phyloP scores from a whole-genome alignment of 2,329 filamentous ascomycete species.

The Helotiales sp. region DNA sequence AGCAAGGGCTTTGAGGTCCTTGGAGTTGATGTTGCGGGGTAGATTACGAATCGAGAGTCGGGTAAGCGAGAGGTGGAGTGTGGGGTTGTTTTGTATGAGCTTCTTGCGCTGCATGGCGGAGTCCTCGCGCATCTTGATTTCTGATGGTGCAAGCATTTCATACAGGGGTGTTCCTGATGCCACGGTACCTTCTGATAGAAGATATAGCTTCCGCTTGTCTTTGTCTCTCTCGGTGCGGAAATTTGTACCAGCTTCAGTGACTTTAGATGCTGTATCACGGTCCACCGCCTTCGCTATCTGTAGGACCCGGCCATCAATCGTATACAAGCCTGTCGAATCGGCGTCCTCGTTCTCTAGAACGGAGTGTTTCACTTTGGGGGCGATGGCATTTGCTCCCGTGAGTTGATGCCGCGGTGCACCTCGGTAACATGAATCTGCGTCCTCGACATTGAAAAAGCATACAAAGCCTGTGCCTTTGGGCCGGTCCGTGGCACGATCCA shows the following conservation, averaged over 20 bases:
- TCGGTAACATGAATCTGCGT: conserved; percentile 75
- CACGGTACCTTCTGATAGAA: conserved; percentile 85
- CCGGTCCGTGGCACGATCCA: conserved; percentile 81
- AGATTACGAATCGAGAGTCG: conserved; percentile 91
- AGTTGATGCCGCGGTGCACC: conserved; percentile 64
- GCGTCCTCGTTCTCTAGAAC: conserved; percentile 83
- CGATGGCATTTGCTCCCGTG: conserved; percentile 35
- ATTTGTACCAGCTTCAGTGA: conserved; percentile 68
- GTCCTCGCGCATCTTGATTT: conserved; percentile 84
- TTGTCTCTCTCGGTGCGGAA: conserved; percentile 68
- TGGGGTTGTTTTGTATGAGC: conserved; percentile 87
- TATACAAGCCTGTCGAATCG: conserved; percentile 84
- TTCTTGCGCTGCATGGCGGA: conserved; percentile 86
- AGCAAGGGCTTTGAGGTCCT: conserved; percentile 87
- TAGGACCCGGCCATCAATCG: conserved; percentile 83
- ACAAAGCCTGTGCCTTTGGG: conserved; percentile 94
- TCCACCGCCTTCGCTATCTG: conserved; percentile 83
- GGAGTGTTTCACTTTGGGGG: conserved; percentile 66
- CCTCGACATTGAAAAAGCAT: conserved; percentile 78
- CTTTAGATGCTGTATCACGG: conserved; percentile 73
- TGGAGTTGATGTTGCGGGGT: conserved; percentile 78
- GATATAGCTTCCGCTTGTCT: conserved; percentile 87
- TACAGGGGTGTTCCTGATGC: conserved; percentile 75
- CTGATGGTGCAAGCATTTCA: conserved; percentile 71
- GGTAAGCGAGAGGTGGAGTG: conserved; percentile 83